Evolutionary conservation across 306 rosid species (phyloP).

Genomic region (Vigna unguiculata): DNA sequence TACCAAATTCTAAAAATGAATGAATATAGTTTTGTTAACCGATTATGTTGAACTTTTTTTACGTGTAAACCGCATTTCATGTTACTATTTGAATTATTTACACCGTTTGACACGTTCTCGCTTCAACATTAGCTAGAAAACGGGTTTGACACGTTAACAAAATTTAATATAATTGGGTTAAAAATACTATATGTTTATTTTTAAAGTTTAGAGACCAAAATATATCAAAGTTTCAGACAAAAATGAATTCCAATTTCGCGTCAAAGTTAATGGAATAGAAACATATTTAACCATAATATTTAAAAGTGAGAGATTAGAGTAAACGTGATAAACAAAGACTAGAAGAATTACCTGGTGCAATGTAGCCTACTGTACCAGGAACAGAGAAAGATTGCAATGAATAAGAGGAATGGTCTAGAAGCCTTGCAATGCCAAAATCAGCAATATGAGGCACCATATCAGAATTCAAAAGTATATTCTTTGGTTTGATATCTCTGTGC

Average conservation of each 20-base stretch:
- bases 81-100: too few relatives aligned
- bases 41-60: too few relatives aligned
- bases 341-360: conserved; percentile 41
- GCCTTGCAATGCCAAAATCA: conserved; percentile 60
- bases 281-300: accelerated
- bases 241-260: too few relatives aligned
- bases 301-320: neutral
- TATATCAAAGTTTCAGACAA: too few relatives aligned
- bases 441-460: conserved; percentile 68
- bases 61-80: accelerated
- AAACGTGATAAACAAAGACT: neutral
- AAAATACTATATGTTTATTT: too few relatives aligned
- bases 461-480: conserved; percentile 66
- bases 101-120: too few relatives aligned
- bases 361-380: conserved; percentile 26
- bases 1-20: too few relatives aligned
- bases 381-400: neutral
- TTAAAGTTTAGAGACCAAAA: too few relatives aligned
- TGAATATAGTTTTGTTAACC: too few relatives aligned
- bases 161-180: too few relatives aligned
- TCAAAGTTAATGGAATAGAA: too few relatives aligned
- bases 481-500: conserved; percentile 74
- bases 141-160: accelerated
- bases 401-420: neutral
- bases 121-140: too few relatives aligned